Percentiles rank a stretch among this genome's conserved stretches.
Conservation (phyloP, 805 yeast genomes). For the Metschnikowia rubicola region DNA sequence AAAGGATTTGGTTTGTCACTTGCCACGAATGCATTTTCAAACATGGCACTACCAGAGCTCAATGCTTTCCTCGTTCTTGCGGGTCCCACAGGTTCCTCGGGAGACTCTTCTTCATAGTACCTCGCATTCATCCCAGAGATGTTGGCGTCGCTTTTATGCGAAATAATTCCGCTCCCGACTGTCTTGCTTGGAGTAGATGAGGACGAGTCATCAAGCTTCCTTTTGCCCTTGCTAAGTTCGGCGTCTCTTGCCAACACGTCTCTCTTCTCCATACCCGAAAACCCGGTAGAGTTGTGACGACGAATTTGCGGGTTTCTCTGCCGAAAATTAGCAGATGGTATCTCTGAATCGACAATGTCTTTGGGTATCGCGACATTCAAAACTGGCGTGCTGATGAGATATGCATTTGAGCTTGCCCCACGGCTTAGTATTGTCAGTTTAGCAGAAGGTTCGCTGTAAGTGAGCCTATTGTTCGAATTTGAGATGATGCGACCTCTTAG, state of each 20-base stretch:
- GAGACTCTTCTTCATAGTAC: slow-evolving; percentile 3
- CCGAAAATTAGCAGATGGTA: background rate
- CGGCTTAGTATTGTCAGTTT: slow-evolving; percentile 2
- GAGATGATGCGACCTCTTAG: slow-evolving; percentile 60
- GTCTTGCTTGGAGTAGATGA: slow-evolving; percentile 7
- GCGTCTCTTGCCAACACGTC: slow-evolving; percentile 1
- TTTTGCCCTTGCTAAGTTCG: background rate
- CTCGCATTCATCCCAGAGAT: slow-evolving; percentile 4
- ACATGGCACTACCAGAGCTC: slow-evolving; percentile 5
- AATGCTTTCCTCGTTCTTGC: slow-evolving; percentile 5
- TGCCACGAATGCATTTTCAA: background rate
- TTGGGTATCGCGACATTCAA: slow-evolving; percentile 4
- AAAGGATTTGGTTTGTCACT: slow-evolving; percentile 2
- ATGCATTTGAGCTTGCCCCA: slow-evolving; percentile 12
- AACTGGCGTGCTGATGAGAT: slow-evolving; percentile 15
- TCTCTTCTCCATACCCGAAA: slow-evolving; percentile 4
- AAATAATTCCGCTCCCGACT: slow-evolving; percentile 2
- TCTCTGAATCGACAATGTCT: background rate
- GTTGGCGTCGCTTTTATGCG: slow-evolving; percentile 10
- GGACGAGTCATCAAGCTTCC: slow-evolving; percentile 3
- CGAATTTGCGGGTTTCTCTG: slow-evolving; percentile 8
- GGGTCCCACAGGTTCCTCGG: background rate
- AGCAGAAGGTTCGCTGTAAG: slow-evolving; percentile 6
- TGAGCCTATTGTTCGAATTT: slow-evolving; percentile 19
- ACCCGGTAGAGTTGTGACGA: slow-evolving; percentile 14